Conservation (phyloP, 2,329 filamentous ascomycete genomes). For the Hymenoscyphus linearis region DNA sequence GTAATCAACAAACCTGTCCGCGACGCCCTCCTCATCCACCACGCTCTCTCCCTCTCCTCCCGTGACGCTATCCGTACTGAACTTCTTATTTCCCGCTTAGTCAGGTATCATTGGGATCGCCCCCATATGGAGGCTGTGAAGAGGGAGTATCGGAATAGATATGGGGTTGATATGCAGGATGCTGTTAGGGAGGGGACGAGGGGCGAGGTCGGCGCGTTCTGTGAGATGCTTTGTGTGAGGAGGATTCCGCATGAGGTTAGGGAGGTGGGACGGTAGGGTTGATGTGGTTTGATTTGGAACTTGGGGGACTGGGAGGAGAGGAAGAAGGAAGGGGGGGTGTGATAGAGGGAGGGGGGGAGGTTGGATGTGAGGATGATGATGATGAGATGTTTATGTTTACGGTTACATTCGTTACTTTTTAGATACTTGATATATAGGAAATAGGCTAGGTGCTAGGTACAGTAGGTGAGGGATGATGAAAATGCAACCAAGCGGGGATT, state of each 20-base stretch:
- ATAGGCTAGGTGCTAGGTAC: no score
- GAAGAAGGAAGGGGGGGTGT: neutral
- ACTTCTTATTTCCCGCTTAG: constrained; percentile 79
- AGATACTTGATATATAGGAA: no score
- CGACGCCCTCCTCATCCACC: constrained; percentile 84
- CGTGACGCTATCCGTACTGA: constrained; percentile 69
- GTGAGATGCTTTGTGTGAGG: constrained; percentile 61
- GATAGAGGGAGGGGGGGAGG: neutral
- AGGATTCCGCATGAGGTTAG: constrained; percentile 56
- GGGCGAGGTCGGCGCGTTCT: constrained; percentile 74
- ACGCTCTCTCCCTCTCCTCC: constrained; percentile 79
- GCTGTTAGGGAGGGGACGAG: constrained; percentile 73
- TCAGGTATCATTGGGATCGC: constrained; percentile 89
- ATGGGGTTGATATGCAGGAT: constrained; percentile 67
- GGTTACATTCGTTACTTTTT: no score
- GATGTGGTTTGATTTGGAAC: neutral
- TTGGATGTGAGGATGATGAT: no score
- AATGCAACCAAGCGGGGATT: no score
- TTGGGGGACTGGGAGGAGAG: constrained; percentile 3
- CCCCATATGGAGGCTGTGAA: constrained; percentile 76
- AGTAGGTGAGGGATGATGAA: no score
- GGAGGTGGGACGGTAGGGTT: constrained; percentile 32
- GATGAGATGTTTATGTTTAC: no score
- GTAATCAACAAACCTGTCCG: constrained; percentile 93
- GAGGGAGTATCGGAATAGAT: constrained; percentile 72